Base-by-base conservation (phyloP, 306 rosid species). In the Prunus dulcis region DNA sequence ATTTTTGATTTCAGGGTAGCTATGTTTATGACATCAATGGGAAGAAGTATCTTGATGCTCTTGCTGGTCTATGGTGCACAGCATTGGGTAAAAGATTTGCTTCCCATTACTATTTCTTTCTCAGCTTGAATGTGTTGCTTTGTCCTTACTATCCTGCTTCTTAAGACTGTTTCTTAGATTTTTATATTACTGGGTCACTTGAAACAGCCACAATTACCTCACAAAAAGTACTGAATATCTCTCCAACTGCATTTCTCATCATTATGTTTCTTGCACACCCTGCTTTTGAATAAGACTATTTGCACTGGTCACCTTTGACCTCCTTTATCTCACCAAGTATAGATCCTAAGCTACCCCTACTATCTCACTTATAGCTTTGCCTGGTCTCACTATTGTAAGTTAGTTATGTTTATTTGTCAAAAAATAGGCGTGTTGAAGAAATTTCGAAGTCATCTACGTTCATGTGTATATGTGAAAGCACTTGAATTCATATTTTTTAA, bases 41-140 rank as follows among this genome's bases (percentile, higher is more conserved):
- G 82, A 91, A 84, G 82, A 95, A 89, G 80, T 95, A 95, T 87
- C 96, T 95, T 38, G 99, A 95, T 66, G 11, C 99, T 57, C 97
- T 95, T 71, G 97, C 99, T 71, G 97, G 98, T 81, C 86, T 92
- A 60, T 95, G 99, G 99, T 93, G 90, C 91, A 95, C 97, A 27
- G 81, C 97, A 69, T 80, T 88, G 80, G 91, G 89, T 88, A 46
- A 13, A 41, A 38, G n/a, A 20, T 69, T 62, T 82, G 27, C 18
- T 62, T 72, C 47, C 19, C 38, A 55, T 72, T 49, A 45, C 43
- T n/a, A 28, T 20, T 64, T 56, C 49, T 81, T 32, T 6, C 13
- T 22, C 66, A 56, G 10, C 76, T 72, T 72, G 2, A 13, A 38
- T 41, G 10, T 56, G 10, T 56, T 73, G 76, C 74, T 34, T 64